Evolutionary conservation across 805 yeast species (phyloP).

Genomic region (Saturnispora diversa): DNA sequence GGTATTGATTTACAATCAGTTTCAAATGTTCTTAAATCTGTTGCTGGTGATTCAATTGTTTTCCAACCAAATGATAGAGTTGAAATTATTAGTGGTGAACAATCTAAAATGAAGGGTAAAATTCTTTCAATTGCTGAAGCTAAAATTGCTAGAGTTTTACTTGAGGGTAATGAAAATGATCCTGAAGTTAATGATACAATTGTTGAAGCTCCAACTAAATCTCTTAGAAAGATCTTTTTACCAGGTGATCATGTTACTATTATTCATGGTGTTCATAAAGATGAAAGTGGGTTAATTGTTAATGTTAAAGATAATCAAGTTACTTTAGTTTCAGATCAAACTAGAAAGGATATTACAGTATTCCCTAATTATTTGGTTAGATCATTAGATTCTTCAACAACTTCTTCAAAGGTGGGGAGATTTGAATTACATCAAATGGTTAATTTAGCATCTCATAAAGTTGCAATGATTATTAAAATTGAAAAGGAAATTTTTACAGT

Average conservation of each 20-base stretch:
- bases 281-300: conserved; percentile 92
- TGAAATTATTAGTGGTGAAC: conserved; percentile 89
- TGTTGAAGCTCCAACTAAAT: conserved; percentile 74
- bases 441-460: conserved; percentile 74
- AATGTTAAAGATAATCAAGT: conserved; percentile 77
- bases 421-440: conserved; percentile 87
- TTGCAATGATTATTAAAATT: conserved; percentile 83
- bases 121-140: conserved; percentile 59
- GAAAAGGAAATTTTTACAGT: conserved; percentile 82
- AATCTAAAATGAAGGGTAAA: conserved; percentile 77
- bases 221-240: conserved; percentile 75
- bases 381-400: conserved; percentile 76
- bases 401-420: conserved; percentile 61
- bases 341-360: conserved; percentile 81
- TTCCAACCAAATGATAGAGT: conserved; percentile 95
- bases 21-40: conserved; percentile 74
- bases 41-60: conserved; percentile 43
- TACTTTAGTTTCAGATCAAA: conserved; percentile 81
- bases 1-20: conserved; percentile 83
- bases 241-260: conserved; percentile 96
- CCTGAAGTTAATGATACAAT: conserved; percentile 43
- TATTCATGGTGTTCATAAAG: conserved; percentile 81
- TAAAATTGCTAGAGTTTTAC: conserved; percentile 43
- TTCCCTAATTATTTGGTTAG: conserved; percentile 86
- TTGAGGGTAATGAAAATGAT: conserved; percentile 47